Evolutionary conservation across 257 asterid genomes (phyloP), one percentile per base, ranked within the genome.

Genomic region (Jacaranda mimosifolia): DNA sequence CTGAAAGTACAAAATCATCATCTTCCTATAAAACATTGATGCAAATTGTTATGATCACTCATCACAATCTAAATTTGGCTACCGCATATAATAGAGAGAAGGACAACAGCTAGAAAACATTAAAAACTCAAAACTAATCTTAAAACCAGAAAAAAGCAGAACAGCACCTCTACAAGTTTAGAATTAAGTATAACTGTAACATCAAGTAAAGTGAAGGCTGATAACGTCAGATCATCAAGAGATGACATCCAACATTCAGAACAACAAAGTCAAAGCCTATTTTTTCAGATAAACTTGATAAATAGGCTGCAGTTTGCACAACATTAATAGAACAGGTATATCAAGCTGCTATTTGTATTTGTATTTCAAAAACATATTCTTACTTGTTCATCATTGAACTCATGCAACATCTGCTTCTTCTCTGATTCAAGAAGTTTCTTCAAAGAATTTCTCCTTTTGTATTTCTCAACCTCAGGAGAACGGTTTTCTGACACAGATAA

Each of bases 381-480:
- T 85, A 91, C 99, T 86, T 89, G 97, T 55, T 95, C 98, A 66
- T 91, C 96, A 57, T 83, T 89, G 81, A 85, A 84, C 79, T 89
- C 97, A 70, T 87, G 90, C 57, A 79, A 70, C 38, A 86, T 51
- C 62, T 78, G 83, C 83, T 80, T 80, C 74, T 84, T 87, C 82
- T 87, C 91, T 15, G 82, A 79, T 26, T 83, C 88, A 55, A 79
- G 82, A 74, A 83, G 84, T 77, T 82, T 85, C 81, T 84, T 85
- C 65, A 63, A 55, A 18, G 86, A 81, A 77, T 71, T 86, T 85
- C 85, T 83, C 68, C 48, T 74, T 70, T 76, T 81, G 76, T 78
- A 63, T 46, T 75, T 83, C 77, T 83, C 87, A 81, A 74, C 81
- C 57, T 77, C 89, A 19, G 86, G 70, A 71, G 66, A 55, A 76